Percentiles rank a stretch among this genome's conserved stretches.
Conservation (phyloP, 2,329 filamentous ascomycete genomes). For the Xenoacremonium recifei region DNA sequence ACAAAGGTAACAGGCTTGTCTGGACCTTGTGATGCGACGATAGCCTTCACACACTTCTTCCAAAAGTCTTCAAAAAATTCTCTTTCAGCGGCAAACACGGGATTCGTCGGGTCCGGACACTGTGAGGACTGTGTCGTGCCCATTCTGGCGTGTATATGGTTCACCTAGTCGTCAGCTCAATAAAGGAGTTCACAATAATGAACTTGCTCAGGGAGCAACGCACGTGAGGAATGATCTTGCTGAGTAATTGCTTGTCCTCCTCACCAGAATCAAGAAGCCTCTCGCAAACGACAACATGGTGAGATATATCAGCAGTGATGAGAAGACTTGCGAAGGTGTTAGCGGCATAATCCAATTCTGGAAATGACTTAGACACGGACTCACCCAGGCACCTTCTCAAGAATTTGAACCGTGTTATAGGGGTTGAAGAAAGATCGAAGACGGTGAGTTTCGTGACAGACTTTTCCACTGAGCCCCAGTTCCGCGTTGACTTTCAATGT, state of each 20-base stretch:
- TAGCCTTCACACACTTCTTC: too few relatives aligned
- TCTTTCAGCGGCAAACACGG: constrained; percentile 26
- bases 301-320: constrained; percentile 26
- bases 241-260: constrained; percentile 20
- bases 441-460: constrained; percentile 33
- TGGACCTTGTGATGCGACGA: constrained; percentile 12
- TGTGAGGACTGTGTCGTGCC: constrained; percentile 36
- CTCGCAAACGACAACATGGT: constrained; percentile 23
- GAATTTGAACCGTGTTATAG: constrained; percentile 24
- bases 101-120: constrained; percentile 32
- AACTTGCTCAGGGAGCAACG: too few relatives aligned
- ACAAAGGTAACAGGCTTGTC: constrained; percentile 8
- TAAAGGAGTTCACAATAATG: too few relatives aligned
- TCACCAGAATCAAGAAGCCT: constrained; percentile 16
- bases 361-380: neutral
- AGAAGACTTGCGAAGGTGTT: constrained; percentile 11
- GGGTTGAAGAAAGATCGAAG: constrained; percentile 32
- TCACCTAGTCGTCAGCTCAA: constrained; percentile 24
- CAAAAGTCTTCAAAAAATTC: constrained; percentile 31
- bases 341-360: too few relatives aligned
- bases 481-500: constrained; percentile 30
- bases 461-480: constrained; percentile 26
- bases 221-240: too few relatives aligned
- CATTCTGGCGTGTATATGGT: constrained; percentile 34
- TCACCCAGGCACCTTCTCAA: constrained; percentile 30